Percentiles rank a stretch among this genome's conserved stretches.
phyloP scores from a whole-genome alignment of 495 filamentous ascomycete genomes.

The Podospora sp. region DNA sequence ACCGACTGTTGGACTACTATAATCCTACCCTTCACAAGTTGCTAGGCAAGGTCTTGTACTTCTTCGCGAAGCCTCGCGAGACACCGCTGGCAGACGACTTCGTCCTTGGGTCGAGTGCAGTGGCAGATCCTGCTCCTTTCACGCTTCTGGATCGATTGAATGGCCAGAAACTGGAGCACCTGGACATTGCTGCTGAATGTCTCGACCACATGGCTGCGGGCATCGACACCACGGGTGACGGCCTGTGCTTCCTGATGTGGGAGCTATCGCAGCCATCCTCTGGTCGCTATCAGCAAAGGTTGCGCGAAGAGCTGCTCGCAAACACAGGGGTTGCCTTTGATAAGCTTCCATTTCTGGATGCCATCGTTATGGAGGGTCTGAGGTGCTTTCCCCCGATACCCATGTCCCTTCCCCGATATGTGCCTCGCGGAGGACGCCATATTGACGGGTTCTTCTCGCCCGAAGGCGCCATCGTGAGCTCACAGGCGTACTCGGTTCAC shows the following conservation, averaged over 20 bases:
- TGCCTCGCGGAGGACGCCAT: slow-evolving; percentile 52
- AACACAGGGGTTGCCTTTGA: slow-evolving; percentile 46
- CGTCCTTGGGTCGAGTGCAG: slow-evolving; percentile 42
- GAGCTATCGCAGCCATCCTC: slow-evolving; percentile 61
- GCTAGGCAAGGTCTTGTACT: slow-evolving; percentile 41
- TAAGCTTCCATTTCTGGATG: slow-evolving; percentile 60
- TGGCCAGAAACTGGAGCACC: slow-evolving; percentile 31
- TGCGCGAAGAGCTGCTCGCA: slow-evolving; percentile 52
- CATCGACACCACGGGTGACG: slow-evolving; percentile 69
- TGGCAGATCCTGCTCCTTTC: slow-evolving; percentile 42
- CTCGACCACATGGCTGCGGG: slow-evolving; percentile 62
- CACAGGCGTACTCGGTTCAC: slow-evolving; percentile 58
- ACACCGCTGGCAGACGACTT: slow-evolving; percentile 50
- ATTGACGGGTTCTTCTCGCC: slow-evolving; percentile 55
- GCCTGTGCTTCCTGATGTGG: slow-evolving; percentile 67
- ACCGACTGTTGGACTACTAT: slow-evolving; percentile 48
- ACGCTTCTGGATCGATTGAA: slow-evolving; percentile 51
- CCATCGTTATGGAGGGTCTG: slow-evolving; percentile 62
- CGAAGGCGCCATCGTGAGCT: slow-evolving; percentile 52
- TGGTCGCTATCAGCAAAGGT: slow-evolving; percentile 43
- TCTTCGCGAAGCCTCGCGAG: slow-evolving; percentile 48
- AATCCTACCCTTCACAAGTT: slow-evolving; percentile 43
- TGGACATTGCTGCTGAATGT: slow-evolving; percentile 52
- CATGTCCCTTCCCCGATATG: slow-evolving; percentile 66
- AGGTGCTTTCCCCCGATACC: slow-evolving; percentile 66